Evolutionary conservation across 768 basidiomycete genomes (phyloP).

Genomic region (Leccinellum luteum): DNA sequence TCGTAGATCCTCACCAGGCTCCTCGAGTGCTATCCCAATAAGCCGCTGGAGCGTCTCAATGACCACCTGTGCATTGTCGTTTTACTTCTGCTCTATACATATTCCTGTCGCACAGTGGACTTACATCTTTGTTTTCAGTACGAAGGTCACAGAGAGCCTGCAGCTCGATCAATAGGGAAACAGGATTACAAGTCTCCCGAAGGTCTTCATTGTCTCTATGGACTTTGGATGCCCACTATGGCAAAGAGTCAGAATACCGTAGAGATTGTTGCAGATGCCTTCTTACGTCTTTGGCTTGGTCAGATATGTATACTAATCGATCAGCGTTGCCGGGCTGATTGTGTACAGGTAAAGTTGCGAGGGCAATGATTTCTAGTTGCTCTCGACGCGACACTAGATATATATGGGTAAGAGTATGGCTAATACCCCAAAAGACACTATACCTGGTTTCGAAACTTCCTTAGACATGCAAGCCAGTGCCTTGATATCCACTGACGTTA

Average conservation of each 20-base stretch:
- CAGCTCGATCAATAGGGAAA: slow-evolving; percentile 26
- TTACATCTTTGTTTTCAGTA: slow-evolving; percentile 15
- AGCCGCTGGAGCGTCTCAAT: slow-evolving; percentile 34
- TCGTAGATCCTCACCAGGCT: slow-evolving; percentile 35
- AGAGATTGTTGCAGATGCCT: not conserved
- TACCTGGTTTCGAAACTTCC: slow-evolving; percentile 11
- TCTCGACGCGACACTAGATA: slow-evolving; percentile 22
- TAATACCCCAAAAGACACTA: not conserved
- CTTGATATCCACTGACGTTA: slow-evolving; percentile 20
- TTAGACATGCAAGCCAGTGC: slow-evolving; percentile 8
- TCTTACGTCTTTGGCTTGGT: slow-evolving; percentile 24
- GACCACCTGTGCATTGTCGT: slow-evolving; percentile 10
- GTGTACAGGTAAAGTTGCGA: slow-evolving; percentile 22
- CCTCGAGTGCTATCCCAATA: slow-evolving; percentile 37
- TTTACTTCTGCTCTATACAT: not conserved
- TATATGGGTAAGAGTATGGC: not conserved
- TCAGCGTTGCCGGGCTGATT: slow-evolving; percentile 2
- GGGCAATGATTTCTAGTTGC: slow-evolving; percentile 23
- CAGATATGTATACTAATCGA: slow-evolving; percentile 15
- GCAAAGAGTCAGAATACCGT: slow-evolving; percentile 2
- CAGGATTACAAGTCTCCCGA: slow-evolving; percentile 12
- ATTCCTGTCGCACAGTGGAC: not conserved
- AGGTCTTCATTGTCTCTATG: not conserved
- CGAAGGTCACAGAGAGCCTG: slow-evolving; percentile 19
- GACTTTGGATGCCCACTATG: slow-evolving; percentile 17